A percentile compares a stretch with the other conserved stretches of the same genome.
These are phyloP conservation scores for Pisolithus thermaeus DNA, from an alignment of 1,284 basidiomycete species.

Conservation along the genomic window DNA sequence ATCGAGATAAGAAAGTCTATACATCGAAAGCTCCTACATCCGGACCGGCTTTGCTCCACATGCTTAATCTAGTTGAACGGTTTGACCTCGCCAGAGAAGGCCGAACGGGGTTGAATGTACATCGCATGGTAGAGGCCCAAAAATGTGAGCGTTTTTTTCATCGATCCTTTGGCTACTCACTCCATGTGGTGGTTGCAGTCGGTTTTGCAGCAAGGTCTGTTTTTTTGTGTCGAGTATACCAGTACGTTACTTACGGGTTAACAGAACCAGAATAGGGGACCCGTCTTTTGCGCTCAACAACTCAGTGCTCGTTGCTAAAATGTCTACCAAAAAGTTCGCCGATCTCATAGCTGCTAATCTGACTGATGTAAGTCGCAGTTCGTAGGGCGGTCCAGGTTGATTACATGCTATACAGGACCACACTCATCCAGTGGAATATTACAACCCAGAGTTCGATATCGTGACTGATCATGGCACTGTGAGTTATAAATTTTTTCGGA, in stretches of 20 bases:
- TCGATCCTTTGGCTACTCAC: constrained; percentile 5
- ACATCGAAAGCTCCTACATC: constrained; percentile 81
- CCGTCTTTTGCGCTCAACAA: constrained; percentile 55
- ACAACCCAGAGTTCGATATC: constrained; percentile 77
- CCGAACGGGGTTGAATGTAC: constrained; percentile 53
- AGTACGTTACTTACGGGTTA: not conserved
- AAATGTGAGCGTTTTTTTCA: constrained; percentile 49
- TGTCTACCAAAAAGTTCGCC: constrained; percentile 71
- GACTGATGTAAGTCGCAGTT: constrained; percentile 60
- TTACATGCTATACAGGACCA: constrained; percentile 45
- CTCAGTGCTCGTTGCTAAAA: constrained; percentile 52
- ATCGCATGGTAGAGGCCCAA: constrained; percentile 70
- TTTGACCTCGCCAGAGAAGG: constrained; percentile 50
- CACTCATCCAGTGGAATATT: constrained; percentile 79
- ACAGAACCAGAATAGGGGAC: constrained; percentile 78
- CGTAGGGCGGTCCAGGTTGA: not conserved
- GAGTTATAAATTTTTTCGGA: constrained; percentile 20
- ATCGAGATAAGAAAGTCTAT: constrained; percentile 74
- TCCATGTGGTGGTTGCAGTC: constrained; percentile 32
- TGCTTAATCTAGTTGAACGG: constrained; percentile 74
- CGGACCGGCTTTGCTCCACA: constrained; percentile 74
- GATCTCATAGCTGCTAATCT: constrained; percentile 58
- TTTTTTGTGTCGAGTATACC: not conserved
- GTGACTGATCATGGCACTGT: constrained; percentile 84
- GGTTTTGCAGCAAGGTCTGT: constrained; percentile 66